Conservation (phyloP, 148 eudicot genomes). For the Dianthus caryophyllus region DNA sequence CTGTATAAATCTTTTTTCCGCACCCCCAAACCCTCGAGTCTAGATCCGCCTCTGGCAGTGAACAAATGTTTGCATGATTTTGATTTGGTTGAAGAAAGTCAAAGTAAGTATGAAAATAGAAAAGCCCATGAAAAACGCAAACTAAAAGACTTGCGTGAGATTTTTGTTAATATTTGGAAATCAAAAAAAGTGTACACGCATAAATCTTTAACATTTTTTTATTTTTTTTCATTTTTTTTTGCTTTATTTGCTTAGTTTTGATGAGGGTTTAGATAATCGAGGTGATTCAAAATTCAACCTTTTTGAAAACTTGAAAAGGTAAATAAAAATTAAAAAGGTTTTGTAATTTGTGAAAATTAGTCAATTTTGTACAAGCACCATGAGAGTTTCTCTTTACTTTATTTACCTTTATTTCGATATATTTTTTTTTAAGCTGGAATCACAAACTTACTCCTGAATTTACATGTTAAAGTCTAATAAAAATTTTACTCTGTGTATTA, state of each 20-base stretch:
- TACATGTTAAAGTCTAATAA: no score
- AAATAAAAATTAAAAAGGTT: constrained; percentile 4
- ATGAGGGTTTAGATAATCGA: background rate
- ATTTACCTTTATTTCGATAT: background rate
- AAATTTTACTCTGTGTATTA: no score
- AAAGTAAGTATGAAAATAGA: constrained; percentile 5
- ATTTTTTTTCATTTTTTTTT: no score
- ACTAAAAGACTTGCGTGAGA: background rate
- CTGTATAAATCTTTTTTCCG: no score
- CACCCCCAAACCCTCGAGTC: no score
- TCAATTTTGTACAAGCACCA: background rate
- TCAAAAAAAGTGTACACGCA: constrained; percentile 10
- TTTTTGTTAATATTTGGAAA: constrained; percentile 9
- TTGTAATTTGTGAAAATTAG: constrained; percentile 18
- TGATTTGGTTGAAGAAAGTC: background rate
- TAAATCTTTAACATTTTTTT: background rate
- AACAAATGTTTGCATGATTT: no score
- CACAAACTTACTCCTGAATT: background rate
- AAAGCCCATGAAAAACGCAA: constrained; percentile 15
- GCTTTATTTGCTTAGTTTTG: background rate
- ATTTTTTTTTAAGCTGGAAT: background rate
- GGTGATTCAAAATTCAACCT: constrained; percentile 10
- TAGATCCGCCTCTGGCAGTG: no score
- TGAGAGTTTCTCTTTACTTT: background rate
- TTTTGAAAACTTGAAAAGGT: background rate